Conservation (phyloP, 2,329 filamentous ascomycete species). For the Clarireedia monteithiana region DNA sequence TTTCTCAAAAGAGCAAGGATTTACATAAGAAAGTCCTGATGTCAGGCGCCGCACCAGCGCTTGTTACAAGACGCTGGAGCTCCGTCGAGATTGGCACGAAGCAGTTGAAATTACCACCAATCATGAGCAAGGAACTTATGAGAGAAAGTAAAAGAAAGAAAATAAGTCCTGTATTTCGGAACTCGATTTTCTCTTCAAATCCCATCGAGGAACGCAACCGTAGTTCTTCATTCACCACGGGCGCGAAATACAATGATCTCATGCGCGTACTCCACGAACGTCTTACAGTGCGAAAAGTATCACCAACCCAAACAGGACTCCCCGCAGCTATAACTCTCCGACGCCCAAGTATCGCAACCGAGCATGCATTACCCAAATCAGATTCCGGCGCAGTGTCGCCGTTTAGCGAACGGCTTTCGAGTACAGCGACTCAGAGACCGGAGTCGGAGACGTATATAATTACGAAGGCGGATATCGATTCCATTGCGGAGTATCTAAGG, state of each 20-base stretch:
- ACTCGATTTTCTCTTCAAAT: background rate
- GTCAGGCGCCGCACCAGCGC: slow-evolving; percentile 2
- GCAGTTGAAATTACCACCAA: background rate
- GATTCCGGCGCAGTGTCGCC: background rate
- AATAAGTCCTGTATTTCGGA: background rate
- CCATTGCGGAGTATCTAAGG: slow-evolving; percentile 15
- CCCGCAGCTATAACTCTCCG: slow-evolving; percentile 22
- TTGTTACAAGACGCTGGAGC: slow-evolving; percentile 20
- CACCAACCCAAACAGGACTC: slow-evolving; percentile 1
- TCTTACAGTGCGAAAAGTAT: slow-evolving; percentile 16
- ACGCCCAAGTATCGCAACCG: slow-evolving; percentile 13
- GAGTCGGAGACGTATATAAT: slow-evolving; percentile 17
- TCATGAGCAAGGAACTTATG: background rate
- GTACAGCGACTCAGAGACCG: background rate
- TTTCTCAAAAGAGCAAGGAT: background rate
- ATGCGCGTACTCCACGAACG: slow-evolving; percentile 18
- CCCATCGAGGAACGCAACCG: slow-evolving; percentile 5
- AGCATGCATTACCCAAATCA: background rate
- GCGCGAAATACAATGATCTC: slow-evolving; percentile 14
- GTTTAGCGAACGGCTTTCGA: background rate
- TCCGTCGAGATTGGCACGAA: slow-evolving; percentile 20
- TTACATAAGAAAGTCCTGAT: background rate
- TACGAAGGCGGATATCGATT: slow-evolving; percentile 21
- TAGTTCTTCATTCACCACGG: slow-evolving; percentile 13
- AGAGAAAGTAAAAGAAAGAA: background rate